Base-by-base conservation (phyloP, 2,329 filamentous ascomycete genomes). In the Diaporthe nobilis region DNA sequence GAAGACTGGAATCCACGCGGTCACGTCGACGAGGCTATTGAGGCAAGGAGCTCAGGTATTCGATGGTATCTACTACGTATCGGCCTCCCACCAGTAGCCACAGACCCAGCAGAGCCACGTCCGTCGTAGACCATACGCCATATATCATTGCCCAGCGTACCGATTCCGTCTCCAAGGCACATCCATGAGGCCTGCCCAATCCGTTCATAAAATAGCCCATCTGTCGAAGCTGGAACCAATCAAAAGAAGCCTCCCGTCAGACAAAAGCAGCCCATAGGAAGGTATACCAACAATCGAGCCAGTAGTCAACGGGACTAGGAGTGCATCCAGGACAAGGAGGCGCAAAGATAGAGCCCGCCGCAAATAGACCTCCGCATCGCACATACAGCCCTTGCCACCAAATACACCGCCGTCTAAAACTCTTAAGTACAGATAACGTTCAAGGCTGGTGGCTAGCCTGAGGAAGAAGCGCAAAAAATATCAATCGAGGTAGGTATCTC, bases 401-500 rank as follows among this genome's bases (percentile, higher is more conserved):
- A 47, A 51, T 25, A 53, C 71, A 61, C 15, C 58, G 49, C 58
- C 47, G 60, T 61, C 71, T 73, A 70, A 70, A 67, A 68, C 42
- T 68, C 65, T 44, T 55, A n/a, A n/a, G 58, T 57, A 73, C 47
- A 73, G 28, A 47, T n/a, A 47, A 57, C 22, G n/a, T 51, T 44
- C 58, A 65, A 55, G 37, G 25, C 37, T 28, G 49, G 37, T 15
- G 37, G 17, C 25, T 65, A 25, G 34, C 71, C 31, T 61, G 47
- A 31, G 7, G 12, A 8, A 39, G 20, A 51, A 73, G 31, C 47
- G 31, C 60, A 49, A 31, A 13, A 53, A 31, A 47, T 4, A 17
- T 47, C 20, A 47, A 72, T 28, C 25, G 31, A 75, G 60, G 70
- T 68, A 67, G 70, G 74, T 75, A 67, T 75, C 70, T 72, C 74